Evolutionary conservation across 257 asterid species (phyloP), one percentile per base, ranked within the genome.

Genomic region (Salvia miltiorrhiza): DNA sequence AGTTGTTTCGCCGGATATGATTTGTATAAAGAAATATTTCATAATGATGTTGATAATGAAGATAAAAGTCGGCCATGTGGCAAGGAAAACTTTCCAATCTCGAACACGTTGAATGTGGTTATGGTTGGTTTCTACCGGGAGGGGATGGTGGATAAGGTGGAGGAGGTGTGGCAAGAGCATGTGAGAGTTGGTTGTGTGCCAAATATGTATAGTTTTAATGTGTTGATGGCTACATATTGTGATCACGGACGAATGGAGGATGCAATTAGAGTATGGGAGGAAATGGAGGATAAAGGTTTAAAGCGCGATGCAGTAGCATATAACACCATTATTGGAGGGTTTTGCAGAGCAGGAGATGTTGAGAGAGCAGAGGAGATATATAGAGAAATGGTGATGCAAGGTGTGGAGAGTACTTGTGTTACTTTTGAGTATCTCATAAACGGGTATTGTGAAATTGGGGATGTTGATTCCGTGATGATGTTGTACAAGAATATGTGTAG

Each of bases 101-200:
- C 89, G 13, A 71, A 71, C 70, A 87, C 94, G 0, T 83, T 90
- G 69, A 88, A 88, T 70, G 71, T 73, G 14, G 67, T 93, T 30
- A 90, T 90, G 93, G 77, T 84, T 74, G 95, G 90, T 43, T 90
- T 87, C 67, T 78, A 84, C 47, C 84, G 95, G 56, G 92, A 83
- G 41, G 97, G 94, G 5, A 74, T 86, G 75, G 82, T 83, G 67
- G 87, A 83, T 63, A 86, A 80, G 74, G 92, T 90, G 47, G 87
- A 85, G 77, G 83, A 78, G 73, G 81, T 90, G 30, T 87, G 97
- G 98, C 66, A 76, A 53, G 97, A 90, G 76, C 84, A 90, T 77
- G 67, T 1, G 21, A 63, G 59, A 23, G 35, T 69, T 24, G 80
- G 81, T 5, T 85, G 88, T 70, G 65, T 20, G 59, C 94, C 94